Evolutionary conservation across 2,329 filamentous ascomycete genomes (phyloP), one percentile per base, ranked within the genome.

Genomic region (Uncinocarpus reesii): DNA sequence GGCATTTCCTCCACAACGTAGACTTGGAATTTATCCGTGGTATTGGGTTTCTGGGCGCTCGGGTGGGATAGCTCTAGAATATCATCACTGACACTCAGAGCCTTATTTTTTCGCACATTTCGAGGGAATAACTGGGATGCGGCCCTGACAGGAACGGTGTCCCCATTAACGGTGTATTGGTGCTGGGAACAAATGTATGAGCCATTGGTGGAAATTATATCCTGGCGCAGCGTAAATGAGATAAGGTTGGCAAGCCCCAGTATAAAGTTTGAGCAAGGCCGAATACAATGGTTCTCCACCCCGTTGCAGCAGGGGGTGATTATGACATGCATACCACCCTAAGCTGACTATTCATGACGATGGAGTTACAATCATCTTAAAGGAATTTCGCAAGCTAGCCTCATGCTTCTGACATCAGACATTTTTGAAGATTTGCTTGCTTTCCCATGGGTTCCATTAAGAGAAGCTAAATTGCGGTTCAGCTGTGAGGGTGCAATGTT

Each of bases 1-100:
- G 73, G 41, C 70, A 69, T 51, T 77, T n/a, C 71, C 4, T 72
- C 74, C 52, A 76, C 67, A n/a, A 71, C 66, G 51, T 75, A 68
- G n/a, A 78, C 64, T 50, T 75, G 70, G 56, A 76, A 78, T 8
- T 62, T 59, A 32, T 68, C 65, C 2, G 62, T 60, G 13, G 65
- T 60, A 16, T 59, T 62, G 10, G 51, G 47, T 20, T 53, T 48
- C 20, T 56, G 55, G 10, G 53, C 47, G 23, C 55, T 52, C 28
- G 57, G 56, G 20, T 56, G 56, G 13, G 55, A 54, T 31, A 59
- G 56, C 13, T 54, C 55, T 18, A 59, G 55, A 7, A 61, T 50
- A 18, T 60, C 58, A 7, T 60, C 56, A 23, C 59, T 48, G 6
- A 57, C 52, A n/a, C 47, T 45, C 40, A 61, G 55, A 15, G 53